Percentiles rank a stretch among this genome's conserved stretches.
Conservation (phyloP, 2,329 filamentous ascomycete species). For the Falciphora oryzae region DNA sequence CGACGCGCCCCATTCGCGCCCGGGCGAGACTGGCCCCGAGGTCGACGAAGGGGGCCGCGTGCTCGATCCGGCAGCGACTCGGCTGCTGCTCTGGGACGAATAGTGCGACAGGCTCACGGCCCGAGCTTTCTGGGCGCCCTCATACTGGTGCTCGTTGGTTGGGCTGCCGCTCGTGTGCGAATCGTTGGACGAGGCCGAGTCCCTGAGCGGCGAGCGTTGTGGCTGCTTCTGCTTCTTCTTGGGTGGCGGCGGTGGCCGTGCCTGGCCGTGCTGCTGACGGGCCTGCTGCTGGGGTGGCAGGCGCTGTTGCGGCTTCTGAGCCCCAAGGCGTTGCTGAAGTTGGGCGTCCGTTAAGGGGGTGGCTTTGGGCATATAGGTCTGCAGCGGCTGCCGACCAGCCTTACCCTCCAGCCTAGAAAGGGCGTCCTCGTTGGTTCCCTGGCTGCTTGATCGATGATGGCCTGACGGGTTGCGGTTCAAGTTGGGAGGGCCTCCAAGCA, state of each 20-base stretch:
- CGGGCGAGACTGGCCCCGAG: neutral
- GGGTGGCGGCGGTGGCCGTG: slow-evolving; percentile 10
- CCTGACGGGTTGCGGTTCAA: slow-evolving; percentile 7
- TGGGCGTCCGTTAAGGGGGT: neutral
- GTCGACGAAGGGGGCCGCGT: neutral
- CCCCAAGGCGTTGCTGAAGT: neutral
- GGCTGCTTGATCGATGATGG: slow-evolving; percentile 3
- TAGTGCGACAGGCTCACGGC: neutral
- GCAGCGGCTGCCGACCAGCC: slow-evolving; percentile 3
- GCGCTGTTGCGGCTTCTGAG: slow-evolving; percentile 3
- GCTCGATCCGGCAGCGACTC: neutral
- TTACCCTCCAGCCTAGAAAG: slow-evolving; percentile 20
- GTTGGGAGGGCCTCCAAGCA: neutral
- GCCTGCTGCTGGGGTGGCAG: slow-evolving; percentile 14
- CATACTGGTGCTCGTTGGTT: neutral
- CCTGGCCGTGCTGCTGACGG: slow-evolving; percentile 13
- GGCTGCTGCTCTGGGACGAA: neutral
- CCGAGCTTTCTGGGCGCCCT: neutral
- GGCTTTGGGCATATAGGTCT: slow-evolving; percentile 12
- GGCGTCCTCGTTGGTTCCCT: slow-evolving; percentile 21
- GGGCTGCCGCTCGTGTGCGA: slow-evolving; percentile 9
- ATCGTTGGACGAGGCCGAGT: slow-evolving; percentile 19
- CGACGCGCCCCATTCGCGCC: neutral
- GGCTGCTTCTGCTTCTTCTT: slow-evolving; percentile 12
- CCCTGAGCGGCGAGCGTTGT: slow-evolving; percentile 12